Evolutionary conservation across 768 basidiomycete species (phyloP), one percentile per base, ranked within the genome.

Genomic region (Mycena vulgaris): DNA sequence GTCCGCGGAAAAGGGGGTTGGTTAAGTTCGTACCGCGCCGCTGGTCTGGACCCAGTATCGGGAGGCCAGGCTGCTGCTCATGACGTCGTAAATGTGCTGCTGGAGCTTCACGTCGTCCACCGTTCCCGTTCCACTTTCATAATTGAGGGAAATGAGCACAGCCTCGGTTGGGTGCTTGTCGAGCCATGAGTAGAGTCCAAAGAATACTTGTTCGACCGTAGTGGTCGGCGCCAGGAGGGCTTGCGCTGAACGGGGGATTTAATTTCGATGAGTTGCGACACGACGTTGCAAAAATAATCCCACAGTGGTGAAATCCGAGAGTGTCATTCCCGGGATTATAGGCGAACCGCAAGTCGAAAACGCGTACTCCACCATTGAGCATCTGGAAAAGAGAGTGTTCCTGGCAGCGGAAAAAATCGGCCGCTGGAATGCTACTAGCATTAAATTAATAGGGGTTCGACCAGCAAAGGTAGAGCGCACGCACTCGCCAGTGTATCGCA

Each of bases 141-240:
- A 80, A 64, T 88, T 88, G 61, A 89, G 74, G 0, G 86, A 88
- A 21, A 87, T 79, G 27, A 88, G 79, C 3, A 89, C 78, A 0
- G 86, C 84, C 74, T 89, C 88, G 0, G 85, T 85, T 0, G 85
- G 85, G 67, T 89, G 87, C 16, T 80, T 77, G 66, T 86, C 80
- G 14, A 89, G 82, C 86, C 87, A 89, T 40, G 76, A 76, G 75
- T 89, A 88, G 8, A 87, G 75, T 5, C 85, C 87, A 58, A 85
- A 88, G 30, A 87, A 80, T 1, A 88, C 84, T 59, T 89, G 87
- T 63, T 85, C 83, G 25, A 88, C 68, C 0, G 79, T 81, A 1
- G 87, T 87, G 3, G 84, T 84, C 13, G 83, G 83, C 31, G 81
- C 83, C n/a, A 87, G 77, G 7, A 88, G 79, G 7, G 85, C 85